Evolutionary conservation across 805 yeast species (phyloP), one percentile per base, ranked within the genome.

Genomic region (Ogataea ganodermae): DNA sequence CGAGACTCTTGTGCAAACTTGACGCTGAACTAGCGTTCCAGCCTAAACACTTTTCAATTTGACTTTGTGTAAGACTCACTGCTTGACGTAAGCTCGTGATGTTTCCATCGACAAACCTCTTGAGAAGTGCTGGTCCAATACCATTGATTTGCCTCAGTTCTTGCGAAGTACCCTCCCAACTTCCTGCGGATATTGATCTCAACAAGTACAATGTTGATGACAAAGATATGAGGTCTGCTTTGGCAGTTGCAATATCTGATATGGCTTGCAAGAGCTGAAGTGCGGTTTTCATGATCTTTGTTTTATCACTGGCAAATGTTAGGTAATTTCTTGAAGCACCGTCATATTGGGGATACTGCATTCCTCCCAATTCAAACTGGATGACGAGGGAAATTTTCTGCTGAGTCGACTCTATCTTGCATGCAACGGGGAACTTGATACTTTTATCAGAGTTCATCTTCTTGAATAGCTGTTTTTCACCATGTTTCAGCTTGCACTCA

Each of bases 361-460:
- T 39, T 0, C 80, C 79, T 1, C 82, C 78, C 7, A 80, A 62
- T 43, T 78, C 82, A 56, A 67, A 74, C 50, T 80, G 83, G 7
- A 77, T 60, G 8, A 77, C 20, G 6, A 79, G 51, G 3, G 66
- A 68, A 0, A 75, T 62, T 48, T 79, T 79, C 9, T 75, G 74
- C 21, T 43, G 45, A 6, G 56, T 50, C 60, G 60, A 0, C 27
- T 39, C 46, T n/a, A 39, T 27, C 13, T 43, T 62, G 53, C n/a
- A 65, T 56, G 18, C 66, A 51, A 2, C 10, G 7, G 77, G 74
- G 51, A 50, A 75, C 46, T 62, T 68, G 1, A 75, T 49, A 1
- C 68, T 53, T 0, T 74, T 73, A 0, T 73, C 70, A 1, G 49
- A 33, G 45, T 75, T 75, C 3, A 80, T 70, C 28, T 71, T 75